phyloP scores from a whole-genome alignment of 768 basidiomycete genomes.

The Boletellus ananas region DNA sequence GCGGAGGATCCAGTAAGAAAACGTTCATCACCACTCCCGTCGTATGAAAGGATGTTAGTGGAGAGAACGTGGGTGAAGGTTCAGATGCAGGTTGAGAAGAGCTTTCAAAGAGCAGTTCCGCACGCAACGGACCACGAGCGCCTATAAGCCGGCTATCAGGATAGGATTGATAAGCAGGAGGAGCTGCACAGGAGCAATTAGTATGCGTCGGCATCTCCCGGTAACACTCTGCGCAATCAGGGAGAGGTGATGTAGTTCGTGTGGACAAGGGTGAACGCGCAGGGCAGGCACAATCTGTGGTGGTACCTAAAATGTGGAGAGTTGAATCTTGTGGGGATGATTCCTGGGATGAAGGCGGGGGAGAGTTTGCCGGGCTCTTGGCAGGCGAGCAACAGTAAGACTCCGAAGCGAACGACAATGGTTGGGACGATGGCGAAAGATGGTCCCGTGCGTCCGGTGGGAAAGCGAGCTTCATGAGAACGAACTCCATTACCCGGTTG shows the following conservation, averaged over 20 bases:
- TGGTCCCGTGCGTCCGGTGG: constrained; percentile 43
- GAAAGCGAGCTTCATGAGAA: constrained; percentile 65
- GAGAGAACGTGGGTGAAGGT: constrained; percentile 48
- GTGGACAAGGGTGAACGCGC: constrained; percentile 23
- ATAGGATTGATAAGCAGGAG: constrained; percentile 9
- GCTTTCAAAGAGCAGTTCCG: constrained; percentile 11
- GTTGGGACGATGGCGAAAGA: constrained; percentile 17
- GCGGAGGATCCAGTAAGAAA: constrained; percentile 64
- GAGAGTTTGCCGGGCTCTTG: constrained; percentile 28
- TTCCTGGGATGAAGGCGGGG: constrained; percentile 24
- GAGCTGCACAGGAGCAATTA: not conserved
- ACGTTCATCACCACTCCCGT: constrained; percentile 74
- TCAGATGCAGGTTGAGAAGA: constrained; percentile 9
- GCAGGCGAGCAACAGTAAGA: constrained; percentile 13
- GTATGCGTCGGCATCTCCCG: constrained; percentile 13
- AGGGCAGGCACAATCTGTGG: constrained; percentile 7
- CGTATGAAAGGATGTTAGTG: constrained; percentile 60
- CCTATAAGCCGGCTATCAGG: not conserved
- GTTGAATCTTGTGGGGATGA: constrained; percentile 28
- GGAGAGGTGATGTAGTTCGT: constrained; percentile 19
- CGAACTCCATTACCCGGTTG: constrained; percentile 64
- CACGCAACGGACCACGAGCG: constrained; percentile 6
- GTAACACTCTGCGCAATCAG: constrained; percentile 13
- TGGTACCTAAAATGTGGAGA: constrained; percentile 3
- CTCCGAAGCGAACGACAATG: constrained; percentile 12